These are phyloP conservation scores for Nothophytophthora sp. DNA, from an alignment of 352 stramenopile species.

Conservation along the genomic window DNA sequence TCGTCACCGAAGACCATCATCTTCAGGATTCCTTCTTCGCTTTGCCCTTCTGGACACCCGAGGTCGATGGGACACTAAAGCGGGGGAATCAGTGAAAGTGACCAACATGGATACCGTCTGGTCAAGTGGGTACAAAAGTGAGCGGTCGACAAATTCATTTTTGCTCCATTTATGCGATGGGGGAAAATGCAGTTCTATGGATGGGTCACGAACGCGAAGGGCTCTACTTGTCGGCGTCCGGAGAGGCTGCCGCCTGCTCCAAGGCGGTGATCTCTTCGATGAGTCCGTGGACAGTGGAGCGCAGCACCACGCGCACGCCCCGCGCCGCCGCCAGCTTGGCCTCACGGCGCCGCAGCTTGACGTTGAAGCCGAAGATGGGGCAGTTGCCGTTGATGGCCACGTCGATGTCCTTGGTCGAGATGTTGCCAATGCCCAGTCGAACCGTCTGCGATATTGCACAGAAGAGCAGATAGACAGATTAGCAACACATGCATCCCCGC, in stretches of 20 bases:
- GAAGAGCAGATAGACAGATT: slow-evolving; percentile 4
- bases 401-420: slow-evolving; percentile 79
- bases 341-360: slow-evolving; percentile 68
- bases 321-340: slow-evolving; percentile 50
- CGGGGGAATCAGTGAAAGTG: too few relatives aligned
- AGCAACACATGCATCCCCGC: slow-evolving; percentile 3
- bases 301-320: slow-evolving; percentile 69
- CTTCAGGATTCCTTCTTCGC: too few relatives aligned
- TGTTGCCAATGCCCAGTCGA: slow-evolving; percentile 77
- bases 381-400: slow-evolving; percentile 79
- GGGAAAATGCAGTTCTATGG: too few relatives aligned
- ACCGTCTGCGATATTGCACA: slow-evolving; percentile 45
- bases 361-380: slow-evolving; percentile 86
- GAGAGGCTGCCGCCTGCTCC: slow-evolving; percentile 18
- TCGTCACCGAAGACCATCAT: slow-evolving; percentile 55
- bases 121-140: too few relatives aligned
- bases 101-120: too few relatives aligned
- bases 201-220: slow-evolving; percentile 35
- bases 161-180: too few relatives aligned
- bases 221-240: neutral
- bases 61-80: too few relatives aligned
- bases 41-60: too few relatives aligned
- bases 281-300: slow-evolving; percentile 71
- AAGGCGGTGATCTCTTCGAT: slow-evolving; percentile 73
- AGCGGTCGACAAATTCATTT: too few relatives aligned